A percentile compares a stretch with the other conserved stretches of the same genome.
phyloP scores from a whole-genome alignment of 2,329 filamentous ascomycete species.

The Periglandula ipomoeae region DNA sequence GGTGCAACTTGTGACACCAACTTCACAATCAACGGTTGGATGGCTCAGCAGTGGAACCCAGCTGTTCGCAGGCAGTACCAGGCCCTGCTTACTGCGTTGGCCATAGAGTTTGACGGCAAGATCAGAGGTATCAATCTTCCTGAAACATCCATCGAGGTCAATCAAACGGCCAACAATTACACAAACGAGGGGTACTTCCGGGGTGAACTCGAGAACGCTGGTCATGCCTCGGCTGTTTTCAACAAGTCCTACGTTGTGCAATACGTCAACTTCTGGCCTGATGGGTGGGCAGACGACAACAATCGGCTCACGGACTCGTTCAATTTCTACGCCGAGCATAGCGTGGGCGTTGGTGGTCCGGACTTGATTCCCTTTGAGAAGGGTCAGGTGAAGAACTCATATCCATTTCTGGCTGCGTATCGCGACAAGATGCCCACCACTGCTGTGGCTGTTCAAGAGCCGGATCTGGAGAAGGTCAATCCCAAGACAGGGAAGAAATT shows the following conservation, averaged over 20 bases:
- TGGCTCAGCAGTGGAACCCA: neutral
- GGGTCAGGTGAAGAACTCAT: constrained; percentile 11
- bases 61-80: constrained; percentile 12
- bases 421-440: neutral
- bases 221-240: constrained; percentile 9
- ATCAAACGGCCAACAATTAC: constrained; percentile 5
- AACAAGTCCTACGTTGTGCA: constrained; percentile 11
- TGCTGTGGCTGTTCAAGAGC: neutral
- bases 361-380: constrained; percentile 9
- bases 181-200: constrained; percentile 7
- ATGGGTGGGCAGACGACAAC: constrained; percentile 11
- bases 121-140: constrained; percentile 13
- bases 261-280: constrained; percentile 16
- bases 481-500: too few species aligned
- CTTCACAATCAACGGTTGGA: neutral
- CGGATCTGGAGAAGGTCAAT: constrained; percentile 4
- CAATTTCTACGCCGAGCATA: constrained; percentile 9
- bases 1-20: constrained; percentile 9
- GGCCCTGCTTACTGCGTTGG: constrained; percentile 9
- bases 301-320: constrained; percentile 6
- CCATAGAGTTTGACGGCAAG: constrained; percentile 11
- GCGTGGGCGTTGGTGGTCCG: constrained; percentile 12
- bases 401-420: constrained; percentile 9
- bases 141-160: constrained; percentile 11
- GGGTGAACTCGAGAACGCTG: constrained; percentile 10